Evolutionary conservation across 495 filamentous ascomycete species (phyloP).

Genomic region (Apiosordaria backusii): DNA sequence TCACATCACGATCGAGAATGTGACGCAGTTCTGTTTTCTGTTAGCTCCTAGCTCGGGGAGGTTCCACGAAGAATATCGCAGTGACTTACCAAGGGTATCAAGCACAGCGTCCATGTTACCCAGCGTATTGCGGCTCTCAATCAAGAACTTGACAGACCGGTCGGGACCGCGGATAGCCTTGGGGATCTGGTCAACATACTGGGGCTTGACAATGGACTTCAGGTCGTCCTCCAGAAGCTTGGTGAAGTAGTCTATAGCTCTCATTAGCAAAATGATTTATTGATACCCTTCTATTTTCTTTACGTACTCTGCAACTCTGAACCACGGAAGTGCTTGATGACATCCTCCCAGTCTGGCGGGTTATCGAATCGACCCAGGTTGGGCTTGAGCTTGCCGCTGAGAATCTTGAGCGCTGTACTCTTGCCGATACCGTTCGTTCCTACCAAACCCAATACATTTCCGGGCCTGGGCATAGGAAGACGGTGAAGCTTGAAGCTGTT

Average conservation of each 20-base stretch:
- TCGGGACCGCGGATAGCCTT: constrained; percentile 78
- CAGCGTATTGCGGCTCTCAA: constrained; percentile 69
- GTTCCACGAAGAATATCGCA: constrained; percentile 35
- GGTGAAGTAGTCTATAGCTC: constrained; percentile 81
- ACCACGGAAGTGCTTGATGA: constrained; percentile 94
- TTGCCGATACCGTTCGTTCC: constrained; percentile 99
- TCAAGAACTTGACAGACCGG: constrained; percentile 69
- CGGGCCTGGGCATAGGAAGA: constrained; percentile 89
- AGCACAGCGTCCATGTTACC: constrained; percentile 82
- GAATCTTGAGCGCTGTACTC: constrained; percentile 95
- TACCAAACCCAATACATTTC: constrained; percentile 94
- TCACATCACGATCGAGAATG: constrained; percentile 83
- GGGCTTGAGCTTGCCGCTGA: constrained; percentile 96
- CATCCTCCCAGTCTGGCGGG: constrained; percentile 98
- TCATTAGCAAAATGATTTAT: constrained; percentile 7
- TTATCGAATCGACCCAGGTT: constrained; percentile 94
- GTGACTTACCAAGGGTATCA: constrained; percentile 59
- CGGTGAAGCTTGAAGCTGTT: constrained; percentile 99
- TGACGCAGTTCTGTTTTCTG: constrained; percentile 67
- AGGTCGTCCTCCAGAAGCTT: constrained; percentile 94
- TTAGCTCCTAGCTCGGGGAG: constrained; percentile 20
- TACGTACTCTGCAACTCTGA: constrained; percentile 90
- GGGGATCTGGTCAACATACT: constrained; percentile 98
- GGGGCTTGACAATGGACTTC: constrained; percentile 96
- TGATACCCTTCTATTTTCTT: neutral